phyloP scores from a whole-genome alignment of 2,329 filamentous ascomycete species.

The Hypoxylon sp. region DNA sequence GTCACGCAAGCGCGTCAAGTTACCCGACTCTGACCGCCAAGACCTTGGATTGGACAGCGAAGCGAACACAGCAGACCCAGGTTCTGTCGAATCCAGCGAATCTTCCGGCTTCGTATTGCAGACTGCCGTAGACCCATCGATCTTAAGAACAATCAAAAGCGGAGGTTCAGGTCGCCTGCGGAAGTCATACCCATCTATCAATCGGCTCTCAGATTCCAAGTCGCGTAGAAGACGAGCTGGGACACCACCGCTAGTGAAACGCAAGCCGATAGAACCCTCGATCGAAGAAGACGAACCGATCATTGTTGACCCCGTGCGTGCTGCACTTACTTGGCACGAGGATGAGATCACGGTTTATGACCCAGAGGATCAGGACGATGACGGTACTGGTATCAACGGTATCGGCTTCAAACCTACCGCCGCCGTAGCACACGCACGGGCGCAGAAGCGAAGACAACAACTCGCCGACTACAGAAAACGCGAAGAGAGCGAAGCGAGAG shows the following conservation, averaged over 20 bases:
- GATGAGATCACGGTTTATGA: slow-evolving; percentile 74
- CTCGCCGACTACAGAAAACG: slow-evolving; percentile 69
- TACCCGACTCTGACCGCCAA: slow-evolving; percentile 40
- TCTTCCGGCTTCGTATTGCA: slow-evolving; percentile 33
- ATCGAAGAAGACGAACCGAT: slow-evolving; percentile 48
- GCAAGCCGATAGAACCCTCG: slow-evolving; percentile 36
- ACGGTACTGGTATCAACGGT: slow-evolving; percentile 72
- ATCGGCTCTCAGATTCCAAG: slow-evolving; percentile 51
- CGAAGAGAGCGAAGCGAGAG: slow-evolving; percentile 68
- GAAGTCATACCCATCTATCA: slow-evolving; percentile 51
- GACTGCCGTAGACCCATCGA: slow-evolving; percentile 37
- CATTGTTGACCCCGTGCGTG: slow-evolving; percentile 63
- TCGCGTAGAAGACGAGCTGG: slow-evolving; percentile 45
- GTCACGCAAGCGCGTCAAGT: slow-evolving; percentile 52
- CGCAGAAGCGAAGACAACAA: slow-evolving; percentile 66
- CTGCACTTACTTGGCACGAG: slow-evolving; percentile 72
- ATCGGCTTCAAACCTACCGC: slow-evolving; percentile 72
- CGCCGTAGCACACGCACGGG: slow-evolving; percentile 65
- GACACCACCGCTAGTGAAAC: slow-evolving; percentile 43
- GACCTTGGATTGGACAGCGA: slow-evolving; percentile 24
- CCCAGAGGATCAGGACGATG: slow-evolving; percentile 70
- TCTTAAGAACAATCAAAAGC: slow-evolving; percentile 28
- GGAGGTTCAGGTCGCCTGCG: slow-evolving; percentile 40
- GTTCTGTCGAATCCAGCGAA: slow-evolving; percentile 29
- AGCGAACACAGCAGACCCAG: slow-evolving; percentile 18